Base-by-base conservation (phyloP, 2,329 filamentous ascomycete genomes). In the Aspergillus intermedius region DNA sequence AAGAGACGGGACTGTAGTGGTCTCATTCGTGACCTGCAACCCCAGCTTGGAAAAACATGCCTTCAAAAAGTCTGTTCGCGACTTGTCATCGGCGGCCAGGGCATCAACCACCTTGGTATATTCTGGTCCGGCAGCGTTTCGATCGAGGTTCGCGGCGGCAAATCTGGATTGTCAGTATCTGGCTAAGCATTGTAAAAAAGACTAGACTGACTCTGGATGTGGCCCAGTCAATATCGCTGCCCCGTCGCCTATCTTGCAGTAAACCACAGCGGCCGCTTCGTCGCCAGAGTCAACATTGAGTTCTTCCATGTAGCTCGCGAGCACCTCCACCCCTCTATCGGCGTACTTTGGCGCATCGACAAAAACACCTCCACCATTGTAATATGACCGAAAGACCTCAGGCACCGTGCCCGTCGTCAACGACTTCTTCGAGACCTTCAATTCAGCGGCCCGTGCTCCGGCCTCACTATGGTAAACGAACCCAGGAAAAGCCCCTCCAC, bases 341-440 rank as follows among this genome's bases (percentile, higher is more conserved):
- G 75, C 72, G 48, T 81, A 75, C 41, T 77, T 80, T 3, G 78
- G 76, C 1, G 87, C 85, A 69, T 93, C 85, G 1, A 95, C 88
- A 71, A 97, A 98, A 1, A 95, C 83, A 3, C 93, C 91, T 1
- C 93, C 93, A 1, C 93, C 93, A 59, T 98, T 98, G 67, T 91
- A 96, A 64, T 98, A 98, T 12, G 82, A 84, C 46, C 77, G 75
- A 51, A 95, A 88, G 1, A 75, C 73, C 1, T 81, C 77, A 0
- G 84, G 79, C 1, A 86, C 65, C 3, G 72, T 69, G 0, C 74
- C 77, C 39, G 64, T 66, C 0, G 71, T 67, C 51, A 94, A 81
- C 0, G 75, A 73, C 2, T 75, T 75, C 54, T 81, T 82, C 10
- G 79, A 74, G 10, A 93, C 82, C 46, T 75, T 78, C 42, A 97